Conservation (phyloP, 352 stramenopile species). For the Elongisporangium undulatum region DNA sequence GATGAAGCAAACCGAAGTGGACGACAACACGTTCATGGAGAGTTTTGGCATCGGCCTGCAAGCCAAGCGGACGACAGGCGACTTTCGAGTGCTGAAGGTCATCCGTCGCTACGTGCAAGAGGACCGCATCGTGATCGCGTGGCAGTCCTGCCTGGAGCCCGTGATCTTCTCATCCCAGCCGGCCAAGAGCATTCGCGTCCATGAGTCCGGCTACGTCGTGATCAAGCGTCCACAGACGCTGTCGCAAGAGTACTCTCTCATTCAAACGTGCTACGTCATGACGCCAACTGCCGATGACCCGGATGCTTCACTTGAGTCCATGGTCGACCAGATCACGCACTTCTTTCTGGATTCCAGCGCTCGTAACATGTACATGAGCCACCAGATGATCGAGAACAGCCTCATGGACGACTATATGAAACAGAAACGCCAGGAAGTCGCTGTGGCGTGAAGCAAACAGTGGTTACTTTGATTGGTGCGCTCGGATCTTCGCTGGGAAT, state of each 20-base stretch:
- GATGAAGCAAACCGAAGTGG: slow-evolving; percentile 3
- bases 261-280: slow-evolving; percentile 58
- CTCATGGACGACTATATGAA: slow-evolving; percentile 31
- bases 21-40: slow-evolving; percentile 41
- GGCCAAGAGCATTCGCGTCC: not conserved
- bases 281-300: slow-evolving; percentile 15
- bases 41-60: slow-evolving; percentile 34
- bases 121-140: slow-evolving; percentile 39
- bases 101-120: slow-evolving; percentile 25
- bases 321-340: slow-evolving; percentile 23
- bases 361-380: slow-evolving; percentile 31
- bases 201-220: slow-evolving; percentile 32
- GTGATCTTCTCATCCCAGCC: not conserved
- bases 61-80: slow-evolving; percentile 21
- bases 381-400: slow-evolving; percentile 52
- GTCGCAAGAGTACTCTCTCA: slow-evolving; percentile 23
- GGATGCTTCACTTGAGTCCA: slow-evolving; percentile 11
- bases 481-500: not conserved
- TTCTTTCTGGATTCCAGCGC: slow-evolving; percentile 33
- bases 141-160: slow-evolving; percentile 4
- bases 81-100: slow-evolving; percentile 35
- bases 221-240: slow-evolving; percentile 32
- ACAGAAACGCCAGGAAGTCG: not conserved
- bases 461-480: not conserved
- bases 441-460: not conserved